Conservation (phyloP, 345 rosid species). For the Atalantia buxifolia region DNA sequence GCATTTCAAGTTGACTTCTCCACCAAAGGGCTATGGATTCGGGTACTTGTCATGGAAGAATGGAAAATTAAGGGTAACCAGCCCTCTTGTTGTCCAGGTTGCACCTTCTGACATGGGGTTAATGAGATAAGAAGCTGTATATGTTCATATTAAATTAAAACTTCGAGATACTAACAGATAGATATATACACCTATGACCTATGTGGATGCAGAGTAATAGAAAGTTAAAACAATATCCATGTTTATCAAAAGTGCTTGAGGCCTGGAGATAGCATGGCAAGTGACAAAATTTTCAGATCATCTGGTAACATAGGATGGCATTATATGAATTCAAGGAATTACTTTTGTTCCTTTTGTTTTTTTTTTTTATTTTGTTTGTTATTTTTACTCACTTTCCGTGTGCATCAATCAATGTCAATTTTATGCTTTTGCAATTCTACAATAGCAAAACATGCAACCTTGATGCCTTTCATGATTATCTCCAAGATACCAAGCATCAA, state of each 20-base stretch:
- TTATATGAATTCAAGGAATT: not conserved
- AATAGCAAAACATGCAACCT: not conserved
- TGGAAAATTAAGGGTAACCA: slow-evolving; percentile 28
- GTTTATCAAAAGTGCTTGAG: not conserved
- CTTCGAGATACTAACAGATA: not conserved
- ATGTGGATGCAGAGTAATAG: not conserved
- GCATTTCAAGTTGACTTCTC: slow-evolving; percentile 38
- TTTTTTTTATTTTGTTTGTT: not conserved
- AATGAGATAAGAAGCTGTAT: slow-evolving; percentile 19
- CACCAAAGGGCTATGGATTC: slow-evolving; percentile 40
- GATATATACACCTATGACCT: not conserved
- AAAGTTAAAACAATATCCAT: not conserved
- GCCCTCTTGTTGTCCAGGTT: slow-evolving; percentile 42
- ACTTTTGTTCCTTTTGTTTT: not conserved
- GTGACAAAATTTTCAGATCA: not conserved
- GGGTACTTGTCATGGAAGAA: slow-evolving; percentile 51
- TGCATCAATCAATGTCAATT: not conserved
- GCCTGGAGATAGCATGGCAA: slow-evolving; percentile 1
- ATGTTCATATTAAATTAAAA: slow-evolving; percentile 5
- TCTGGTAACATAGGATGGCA: not conserved
- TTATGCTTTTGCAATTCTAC: not conserved
- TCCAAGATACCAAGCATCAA: not conserved
- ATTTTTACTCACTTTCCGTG: not conserved
- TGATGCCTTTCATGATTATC: not conserved
- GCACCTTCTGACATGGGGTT: slow-evolving; percentile 30